Conservation (phyloP, 2,329 filamentous ascomycete genomes). For the Beauveria sp. region DNA sequence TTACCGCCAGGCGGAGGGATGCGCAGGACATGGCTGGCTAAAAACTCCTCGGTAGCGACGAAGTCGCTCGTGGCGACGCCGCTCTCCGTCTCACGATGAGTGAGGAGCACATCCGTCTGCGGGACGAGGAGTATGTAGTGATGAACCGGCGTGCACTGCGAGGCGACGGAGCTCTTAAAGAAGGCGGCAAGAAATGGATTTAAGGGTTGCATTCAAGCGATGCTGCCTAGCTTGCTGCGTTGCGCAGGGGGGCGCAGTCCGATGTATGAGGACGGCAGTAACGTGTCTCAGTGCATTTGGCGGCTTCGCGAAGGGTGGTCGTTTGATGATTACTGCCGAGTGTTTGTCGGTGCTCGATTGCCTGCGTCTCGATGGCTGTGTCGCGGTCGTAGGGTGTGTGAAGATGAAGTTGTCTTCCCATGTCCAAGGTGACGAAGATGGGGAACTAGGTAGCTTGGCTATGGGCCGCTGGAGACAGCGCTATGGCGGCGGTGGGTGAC, state of each 20-base stretch:
- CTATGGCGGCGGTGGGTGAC: no score
- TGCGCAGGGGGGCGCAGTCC: slow-evolving; percentile 2
- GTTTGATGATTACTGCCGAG: background rate
- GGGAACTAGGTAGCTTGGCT: background rate
- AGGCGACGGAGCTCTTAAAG: slow-evolving; percentile 88
- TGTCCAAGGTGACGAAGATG: background rate
- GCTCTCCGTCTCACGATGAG: slow-evolving; percentile 79
- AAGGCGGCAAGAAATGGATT: slow-evolving; percentile 98
- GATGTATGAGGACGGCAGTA: background rate
- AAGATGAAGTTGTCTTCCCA: background rate
- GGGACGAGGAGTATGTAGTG: slow-evolving; percentile 93
- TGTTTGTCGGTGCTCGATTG: background rate
- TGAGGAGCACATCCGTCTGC: slow-evolving; percentile 83
- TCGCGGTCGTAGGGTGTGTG: background rate
- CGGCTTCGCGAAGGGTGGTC: background rate
- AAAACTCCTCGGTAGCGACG: slow-evolving; percentile 84
- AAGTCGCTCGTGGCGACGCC: slow-evolving; percentile 71
- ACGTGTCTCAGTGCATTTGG: background rate
- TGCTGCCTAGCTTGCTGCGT: slow-evolving; percentile 11
- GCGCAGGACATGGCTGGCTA: slow-evolving; percentile 92
- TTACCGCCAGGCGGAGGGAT: slow-evolving; percentile 57
- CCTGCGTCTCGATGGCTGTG: background rate
- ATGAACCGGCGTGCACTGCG: slow-evolving; percentile 85
- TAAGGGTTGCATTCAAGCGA: slow-evolving; percentile 79
- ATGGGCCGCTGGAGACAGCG: background rate